Evolutionary conservation across 495 filamentous ascomycete genomes (phyloP).

Genomic region (Penicillium alfredii): DNA sequence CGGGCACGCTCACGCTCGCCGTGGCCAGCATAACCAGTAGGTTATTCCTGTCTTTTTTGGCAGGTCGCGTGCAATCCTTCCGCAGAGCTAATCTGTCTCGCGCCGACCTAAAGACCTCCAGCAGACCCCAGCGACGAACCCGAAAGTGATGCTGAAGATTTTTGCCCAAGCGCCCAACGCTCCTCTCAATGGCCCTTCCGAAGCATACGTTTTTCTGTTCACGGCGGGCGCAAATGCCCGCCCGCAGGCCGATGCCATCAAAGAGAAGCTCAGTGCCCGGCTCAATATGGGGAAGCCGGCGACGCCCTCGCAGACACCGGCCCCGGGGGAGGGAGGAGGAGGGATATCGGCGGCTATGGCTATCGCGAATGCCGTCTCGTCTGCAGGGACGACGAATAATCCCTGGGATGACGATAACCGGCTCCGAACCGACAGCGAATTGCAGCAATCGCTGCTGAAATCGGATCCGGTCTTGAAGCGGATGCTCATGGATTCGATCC

Average conservation of each 20-base stretch:
- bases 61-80: neutral
- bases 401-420: constrained; percentile 70
- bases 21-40: constrained; percentile 73
- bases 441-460: constrained; percentile 82
- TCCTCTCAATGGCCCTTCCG: constrained; percentile 44
- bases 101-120: constrained; percentile 59
- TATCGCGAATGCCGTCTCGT: constrained; percentile 50
- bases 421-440: constrained; percentile 63
- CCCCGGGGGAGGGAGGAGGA: constrained; percentile 28
- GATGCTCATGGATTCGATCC: constrained; percentile 74
- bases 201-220: constrained; percentile 79
- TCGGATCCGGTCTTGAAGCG: constrained; percentile 63
- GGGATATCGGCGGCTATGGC: constrained; percentile 52
- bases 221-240: constrained; percentile 70
- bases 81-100: constrained; percentile 5
- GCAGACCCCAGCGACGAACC: constrained; percentile 72
- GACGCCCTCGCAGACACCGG: constrained; percentile 30
- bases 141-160: constrained; percentile 89
- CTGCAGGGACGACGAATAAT: constrained; percentile 37
- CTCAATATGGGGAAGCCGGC: constrained; percentile 64
- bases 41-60: constrained; percentile 15
- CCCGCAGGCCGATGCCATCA: constrained; percentile 75
- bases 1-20: constrained; percentile 58
- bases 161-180: constrained; percentile 58
- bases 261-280: constrained; percentile 68